Conservation (phyloP, 2,329 filamentous ascomycete genomes). For the Teratosphaeria gauchensis region DNA sequence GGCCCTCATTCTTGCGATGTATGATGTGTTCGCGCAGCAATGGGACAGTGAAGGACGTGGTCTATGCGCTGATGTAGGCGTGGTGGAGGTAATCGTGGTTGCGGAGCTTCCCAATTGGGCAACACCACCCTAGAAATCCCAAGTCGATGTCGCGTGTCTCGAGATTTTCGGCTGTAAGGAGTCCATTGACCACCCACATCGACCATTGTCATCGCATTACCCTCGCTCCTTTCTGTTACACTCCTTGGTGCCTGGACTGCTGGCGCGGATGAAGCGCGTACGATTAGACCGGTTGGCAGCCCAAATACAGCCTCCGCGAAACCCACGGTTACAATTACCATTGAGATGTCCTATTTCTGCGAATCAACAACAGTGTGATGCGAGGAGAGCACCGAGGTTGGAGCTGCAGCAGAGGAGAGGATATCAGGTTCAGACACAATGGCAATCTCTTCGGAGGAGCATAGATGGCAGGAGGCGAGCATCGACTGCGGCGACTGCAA, state of each 20-base stretch:
- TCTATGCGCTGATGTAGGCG: slow-evolving; percentile 9
- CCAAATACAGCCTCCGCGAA: slow-evolving; percentile 47
- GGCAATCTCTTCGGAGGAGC: slow-evolving; percentile 8
- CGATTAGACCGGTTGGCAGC: slow-evolving; percentile 50
- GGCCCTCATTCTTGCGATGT: slow-evolving; percentile 18
- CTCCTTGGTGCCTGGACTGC: not conserved
- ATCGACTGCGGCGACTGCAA: slow-evolving; percentile 17
- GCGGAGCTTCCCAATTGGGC: not conserved
- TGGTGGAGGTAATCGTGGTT: slow-evolving; percentile 7
- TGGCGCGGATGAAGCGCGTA: slow-evolving; percentile 33
- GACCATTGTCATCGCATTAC: not conserved
- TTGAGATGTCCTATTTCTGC: slow-evolving; percentile 14
- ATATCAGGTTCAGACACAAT: slow-evolving; percentile 11
- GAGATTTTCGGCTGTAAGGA: not conserved
- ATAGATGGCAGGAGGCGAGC: slow-evolving; percentile 6
- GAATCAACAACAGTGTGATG: not conserved
- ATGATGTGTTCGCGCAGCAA: not conserved
- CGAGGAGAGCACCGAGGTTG: slow-evolving; percentile 7
- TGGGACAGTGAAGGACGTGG: slow-evolving; percentile 2
- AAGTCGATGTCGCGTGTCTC: slow-evolving; percentile 1
- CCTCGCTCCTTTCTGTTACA: not conserved
- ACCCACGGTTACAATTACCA: slow-evolving; percentile 32
- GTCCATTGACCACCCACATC: not conserved
- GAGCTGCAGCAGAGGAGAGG: slow-evolving; percentile 9
- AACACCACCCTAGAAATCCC: not conserved